Evolutionary conservation across 352 stramenopile species (phyloP), one percentile per base, ranked within the genome.

Genomic region (Phytopythium kandeliae): DNA sequence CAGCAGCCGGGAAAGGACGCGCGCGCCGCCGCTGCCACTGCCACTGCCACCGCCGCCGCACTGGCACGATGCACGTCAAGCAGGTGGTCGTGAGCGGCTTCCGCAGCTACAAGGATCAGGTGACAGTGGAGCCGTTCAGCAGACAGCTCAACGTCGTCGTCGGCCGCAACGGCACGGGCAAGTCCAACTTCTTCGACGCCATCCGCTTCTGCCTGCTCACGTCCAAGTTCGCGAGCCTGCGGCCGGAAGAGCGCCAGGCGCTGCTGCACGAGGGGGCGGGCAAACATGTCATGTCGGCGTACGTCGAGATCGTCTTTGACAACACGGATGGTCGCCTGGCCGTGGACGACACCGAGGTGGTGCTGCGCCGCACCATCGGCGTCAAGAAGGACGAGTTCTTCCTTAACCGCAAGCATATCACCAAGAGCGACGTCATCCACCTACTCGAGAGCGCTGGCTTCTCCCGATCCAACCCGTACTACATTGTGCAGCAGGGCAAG

Each of bases 301-400:
- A 97, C 66, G 97, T 99, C 0, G 97, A 99, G 78, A 97, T 99
- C 53, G 82, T 99, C 4, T 99, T 99, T 70, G 97, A 99, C 76
- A 99, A 99, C 67, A 86, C 80, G n/a, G 96, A 99, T 60, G 78
- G 95, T 19, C 86, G 97, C 0, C 83, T 99, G 58, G 88, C 84
- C 8, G 82, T 96, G 46, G 91, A 97, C 57, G 85, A 81, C 35
- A 73, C 93, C 36, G 92, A 97, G 51, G 97, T 99, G 17, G 82
- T 97, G 31, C 69, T 99, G 55, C 89, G 97, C 48, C 93, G 97
- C 33, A 99, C 96, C n/a, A 97, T 99, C 40, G 97, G 97, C 47
- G 84, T 98, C 50, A 99, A 99, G 74, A 99, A 99, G 72, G 97
- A 99, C 78, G 97, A 99, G 69, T 99, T 99, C 74, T 99, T 99